A percentile compares a stretch with the other conserved stretches of the same genome.
Conservation (phyloP, 2,329 filamentous ascomycete species). For the Mariannaea elegans region DNA sequence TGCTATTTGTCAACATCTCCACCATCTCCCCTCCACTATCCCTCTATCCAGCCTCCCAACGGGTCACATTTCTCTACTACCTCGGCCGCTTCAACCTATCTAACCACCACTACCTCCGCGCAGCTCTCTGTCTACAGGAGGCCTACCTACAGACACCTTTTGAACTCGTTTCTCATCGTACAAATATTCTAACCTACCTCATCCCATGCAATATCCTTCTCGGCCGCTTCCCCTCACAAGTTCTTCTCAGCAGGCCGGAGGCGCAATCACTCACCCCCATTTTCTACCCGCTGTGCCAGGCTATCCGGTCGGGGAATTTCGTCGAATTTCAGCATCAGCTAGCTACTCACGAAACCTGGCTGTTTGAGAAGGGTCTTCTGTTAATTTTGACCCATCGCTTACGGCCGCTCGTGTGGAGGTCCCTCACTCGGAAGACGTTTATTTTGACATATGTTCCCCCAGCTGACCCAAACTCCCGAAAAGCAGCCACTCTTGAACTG, state of each 20-base stretch:
- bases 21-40: slow-evolving; percentile 82
- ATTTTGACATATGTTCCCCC: slow-evolving; percentile 79
- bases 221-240: slow-evolving; percentile 78
- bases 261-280: slow-evolving; percentile 65
- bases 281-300: slow-evolving; percentile 77
- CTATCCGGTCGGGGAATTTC: slow-evolving; percentile 79
- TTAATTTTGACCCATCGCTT: slow-evolving; percentile 80
- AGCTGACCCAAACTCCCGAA: slow-evolving; percentile 60
- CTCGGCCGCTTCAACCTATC: slow-evolving; percentile 90
- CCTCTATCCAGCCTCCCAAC: slow-evolving; percentile 84
- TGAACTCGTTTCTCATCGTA: slow-evolving; percentile 75
- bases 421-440: slow-evolving; percentile 80
- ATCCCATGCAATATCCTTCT: slow-evolving; percentile 85
- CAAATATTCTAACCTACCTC: slow-evolving; percentile 83
- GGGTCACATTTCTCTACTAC: slow-evolving; percentile 94
- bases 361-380: slow-evolving; percentile 78
- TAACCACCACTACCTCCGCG: slow-evolving; percentile 83
- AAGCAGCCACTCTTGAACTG: slow-evolving; percentile 79
- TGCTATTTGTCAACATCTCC: slow-evolving; percentile 89
- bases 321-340: slow-evolving; percentile 76
- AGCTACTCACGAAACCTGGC: slow-evolving; percentile 72
- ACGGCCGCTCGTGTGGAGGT: slow-evolving; percentile 85
- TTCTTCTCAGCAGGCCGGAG: slow-evolving; percentile 74
- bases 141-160: slow-evolving; percentile 77
- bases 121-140: slow-evolving; percentile 76